Evolutionary conservation across 179 eudicot species (phyloP).

Genomic region (Dionaea muscipula): DNA sequence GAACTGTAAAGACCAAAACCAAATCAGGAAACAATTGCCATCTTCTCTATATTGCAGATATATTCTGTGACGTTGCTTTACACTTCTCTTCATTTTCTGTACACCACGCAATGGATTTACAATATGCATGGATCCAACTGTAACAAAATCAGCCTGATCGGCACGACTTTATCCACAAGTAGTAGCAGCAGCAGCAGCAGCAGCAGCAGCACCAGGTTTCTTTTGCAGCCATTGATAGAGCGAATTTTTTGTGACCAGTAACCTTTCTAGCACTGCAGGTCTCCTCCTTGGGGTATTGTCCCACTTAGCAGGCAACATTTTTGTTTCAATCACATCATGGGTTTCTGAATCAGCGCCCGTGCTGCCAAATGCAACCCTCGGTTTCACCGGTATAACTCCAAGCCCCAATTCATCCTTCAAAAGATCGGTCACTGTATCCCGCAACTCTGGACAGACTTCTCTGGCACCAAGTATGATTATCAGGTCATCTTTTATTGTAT

Average conservation of each 20-base stretch:
- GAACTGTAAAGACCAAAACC: no score
- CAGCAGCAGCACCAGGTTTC: conserved; percentile 13
- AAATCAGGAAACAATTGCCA: not conserved
- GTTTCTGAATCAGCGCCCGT: conserved; percentile 9
- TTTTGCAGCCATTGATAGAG: conserved; percentile 50
- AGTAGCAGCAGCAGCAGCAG: conserved; percentile 3
- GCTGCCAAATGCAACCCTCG: conserved; percentile 15
- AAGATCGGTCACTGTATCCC: conserved; percentile 47
- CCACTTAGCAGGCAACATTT: conserved; percentile 9
- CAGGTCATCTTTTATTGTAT: conserved; percentile 51
- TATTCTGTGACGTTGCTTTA: no score
- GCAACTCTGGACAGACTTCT: conserved; percentile 20
- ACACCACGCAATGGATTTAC: no score
- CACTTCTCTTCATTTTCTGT: no score
- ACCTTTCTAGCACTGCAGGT: conserved; percentile 52
- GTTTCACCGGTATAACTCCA: conserved; percentile 37
- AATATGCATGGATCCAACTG: no score
- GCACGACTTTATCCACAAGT: not conserved
- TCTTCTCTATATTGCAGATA: not conserved
- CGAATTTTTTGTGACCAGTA: conserved; percentile 49
- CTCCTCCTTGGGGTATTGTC: conserved; percentile 41
- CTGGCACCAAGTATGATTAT: conserved; percentile 46
- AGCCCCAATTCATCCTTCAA: conserved; percentile 58
- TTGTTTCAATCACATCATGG: conserved; percentile 12
- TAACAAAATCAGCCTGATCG: no score